These are phyloP conservation scores for Oehlia diaphana DNA, from an alignment of 192 early-diverging fungal species.

Conservation along the genomic window DNA sequence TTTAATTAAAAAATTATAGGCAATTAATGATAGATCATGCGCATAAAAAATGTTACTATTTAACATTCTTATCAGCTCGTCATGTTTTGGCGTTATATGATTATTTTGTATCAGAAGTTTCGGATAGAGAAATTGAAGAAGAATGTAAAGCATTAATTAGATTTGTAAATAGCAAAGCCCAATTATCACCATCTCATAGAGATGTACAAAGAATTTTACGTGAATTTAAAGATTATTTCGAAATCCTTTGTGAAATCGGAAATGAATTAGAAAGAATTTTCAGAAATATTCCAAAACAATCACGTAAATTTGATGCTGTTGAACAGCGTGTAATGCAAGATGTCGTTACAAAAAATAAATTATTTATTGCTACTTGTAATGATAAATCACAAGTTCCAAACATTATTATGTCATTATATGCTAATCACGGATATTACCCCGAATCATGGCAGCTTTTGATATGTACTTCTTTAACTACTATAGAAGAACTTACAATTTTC, in stretches of 20 bases:
- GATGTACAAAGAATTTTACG: not conserved
- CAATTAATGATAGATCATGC: not conserved
- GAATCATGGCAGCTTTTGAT: slow-evolving; percentile 28
- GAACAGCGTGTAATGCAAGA: not conserved
- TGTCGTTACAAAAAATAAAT: slow-evolving; percentile 2
- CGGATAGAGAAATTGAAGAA: not conserved
- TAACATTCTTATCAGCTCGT: slow-evolving; percentile 28
- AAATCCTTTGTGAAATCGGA: slow-evolving; percentile 6
- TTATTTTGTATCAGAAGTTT: slow-evolving; percentile 2
- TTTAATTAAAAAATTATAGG: slow-evolving; percentile 2
- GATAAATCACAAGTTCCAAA: slow-evolving; percentile 18
- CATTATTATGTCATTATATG: slow-evolving; percentile 29
- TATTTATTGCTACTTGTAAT: slow-evolving; percentile 24
- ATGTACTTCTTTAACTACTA: slow-evolving; percentile 22
- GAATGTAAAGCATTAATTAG: slow-evolving; percentile 16
- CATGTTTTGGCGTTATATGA: slow-evolving; percentile 27
- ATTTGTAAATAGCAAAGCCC: slow-evolving; percentile 12
- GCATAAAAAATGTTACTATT: slow-evolving; percentile 26
- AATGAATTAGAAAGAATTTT: not conserved
- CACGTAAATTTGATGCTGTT: not conserved
- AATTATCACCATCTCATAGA: not conserved
- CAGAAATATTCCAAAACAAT: not conserved
- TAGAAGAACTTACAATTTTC: slow-evolving; percentile 18
- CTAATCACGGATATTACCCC: slow-evolving; percentile 21
- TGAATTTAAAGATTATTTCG: not conserved